phyloP scores from a whole-genome alignment of 441 rosid species.

The Erysimum cheiri region DNA sequence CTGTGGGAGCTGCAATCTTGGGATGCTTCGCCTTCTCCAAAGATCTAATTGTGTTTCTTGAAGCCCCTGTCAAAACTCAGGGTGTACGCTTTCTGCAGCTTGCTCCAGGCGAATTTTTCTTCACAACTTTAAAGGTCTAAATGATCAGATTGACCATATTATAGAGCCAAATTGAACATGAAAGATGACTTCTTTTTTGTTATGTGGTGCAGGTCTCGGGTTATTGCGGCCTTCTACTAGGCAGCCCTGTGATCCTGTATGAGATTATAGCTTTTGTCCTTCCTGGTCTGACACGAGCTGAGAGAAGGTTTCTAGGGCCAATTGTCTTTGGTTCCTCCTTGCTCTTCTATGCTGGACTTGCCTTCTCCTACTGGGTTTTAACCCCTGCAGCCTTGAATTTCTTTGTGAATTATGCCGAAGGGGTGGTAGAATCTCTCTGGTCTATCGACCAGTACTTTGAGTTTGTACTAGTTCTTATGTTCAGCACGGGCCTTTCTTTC shows the following conservation, averaged over 20 bases:
- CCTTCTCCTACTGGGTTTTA: conserved; percentile 79
- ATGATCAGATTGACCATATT: conserved; percentile 15
- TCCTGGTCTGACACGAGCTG: conserved; percentile 89
- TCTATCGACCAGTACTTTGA: conserved; percentile 98
- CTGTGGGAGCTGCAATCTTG: conserved; percentile 86
- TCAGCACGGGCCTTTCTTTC: conserved; percentile 97
- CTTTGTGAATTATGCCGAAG: conserved; percentile 93
- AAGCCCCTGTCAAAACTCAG: conserved; percentile 92
- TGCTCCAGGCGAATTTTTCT: conserved; percentile 98
- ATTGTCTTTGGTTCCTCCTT: conserved; percentile 90
- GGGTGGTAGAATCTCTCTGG: conserved; percentile 94
- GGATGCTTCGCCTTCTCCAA: conserved; percentile 96
- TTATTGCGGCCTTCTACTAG: conserved; percentile 91
- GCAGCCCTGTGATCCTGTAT: conserved; percentile 87
- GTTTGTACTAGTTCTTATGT: conserved; percentile 96
- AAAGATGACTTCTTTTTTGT: conserved; percentile 6
- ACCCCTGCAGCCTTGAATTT: conserved; percentile 96
- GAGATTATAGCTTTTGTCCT: conserved; percentile 97
- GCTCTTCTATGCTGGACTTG: conserved; percentile 85
- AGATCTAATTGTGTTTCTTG: conserved; percentile 81
- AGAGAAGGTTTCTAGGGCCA: conserved; percentile 92
- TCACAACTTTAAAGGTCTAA: conserved; percentile 89
- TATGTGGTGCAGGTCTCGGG: conserved; percentile 79
- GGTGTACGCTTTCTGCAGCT: conserved; percentile 95
- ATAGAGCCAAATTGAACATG: conserved; percentile 1